Base-by-base conservation (phyloP, 306 rosid genomes). In the Prunus dulcis region DNA sequence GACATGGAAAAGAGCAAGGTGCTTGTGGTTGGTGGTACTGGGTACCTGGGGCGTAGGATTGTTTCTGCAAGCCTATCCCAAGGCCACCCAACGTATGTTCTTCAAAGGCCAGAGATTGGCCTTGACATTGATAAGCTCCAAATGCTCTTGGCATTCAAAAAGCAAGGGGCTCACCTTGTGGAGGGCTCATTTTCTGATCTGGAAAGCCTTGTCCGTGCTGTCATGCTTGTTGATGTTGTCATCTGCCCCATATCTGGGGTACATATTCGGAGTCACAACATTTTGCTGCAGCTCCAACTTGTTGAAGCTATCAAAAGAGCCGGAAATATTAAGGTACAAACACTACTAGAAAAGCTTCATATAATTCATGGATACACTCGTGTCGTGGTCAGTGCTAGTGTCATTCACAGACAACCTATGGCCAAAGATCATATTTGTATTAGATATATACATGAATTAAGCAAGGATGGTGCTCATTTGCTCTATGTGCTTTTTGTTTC, bases 261-360 rank as follows among this genome's bases (percentile, higher is more conserved):
- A 2, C 64, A 79, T n/a, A 7, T 56, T 56, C 61, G 27, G 1
- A 56, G 25, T 56, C 61, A 56, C 61, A 56, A 56, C 23, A 13
- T 64, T n/a, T 32, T 66, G 4, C 58, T 34, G 55, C 82, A 72
- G 71, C 34, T 51, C 49, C 65, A 65, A 41, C 56, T 79, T 9
- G 66, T 79, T 3, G 66, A 72, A 3, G 78, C 78, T n/a, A 72
- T 72, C 50, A 79, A 79, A 79, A 51, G 72, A 64, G 78, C 82
- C 17, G 82, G 78, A 72, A 79, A 72, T 79, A n/a, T 79, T 32
- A 79, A 79, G 73, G 82, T 20, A 79, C 53, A 22, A 9, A 47
- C 0, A 12, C 28, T 27, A 27, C 28, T 27, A 27, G 28, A 27
- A 27, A 27, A 27, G 28, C 28, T 27, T 27, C 28, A 27, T 27